Conservation (phyloP, 2,329 filamentous ascomycete genomes). For the Diaporthe sp. region DNA sequence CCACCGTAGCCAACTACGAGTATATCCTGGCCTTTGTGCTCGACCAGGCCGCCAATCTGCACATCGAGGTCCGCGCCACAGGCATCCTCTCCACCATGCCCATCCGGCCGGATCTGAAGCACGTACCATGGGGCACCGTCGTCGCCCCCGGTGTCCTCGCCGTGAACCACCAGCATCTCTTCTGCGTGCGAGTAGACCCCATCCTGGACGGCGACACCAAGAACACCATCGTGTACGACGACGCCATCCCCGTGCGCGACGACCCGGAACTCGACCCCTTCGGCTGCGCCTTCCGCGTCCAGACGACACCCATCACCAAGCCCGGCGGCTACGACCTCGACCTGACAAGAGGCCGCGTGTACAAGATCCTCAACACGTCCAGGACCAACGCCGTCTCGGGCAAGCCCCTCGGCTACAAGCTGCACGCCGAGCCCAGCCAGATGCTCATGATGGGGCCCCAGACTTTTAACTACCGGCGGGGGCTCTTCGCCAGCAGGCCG, state of each 20-base stretch:
- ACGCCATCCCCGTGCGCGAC: constrained; percentile 3
- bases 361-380: constrained; percentile 7
- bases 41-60: background rate
- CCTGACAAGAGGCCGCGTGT: background rate
- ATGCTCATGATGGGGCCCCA: background rate
- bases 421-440: background rate
- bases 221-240: background rate
- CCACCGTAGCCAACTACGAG: background rate
- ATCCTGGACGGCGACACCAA: background rate
- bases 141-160: background rate
- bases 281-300: background rate
- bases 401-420: background rate
- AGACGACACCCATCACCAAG: background rate
- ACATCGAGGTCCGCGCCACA: background rate
- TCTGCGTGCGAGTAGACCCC: background rate
- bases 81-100: background rate
- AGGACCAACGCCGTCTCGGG: background rate
- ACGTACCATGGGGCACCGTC: background rate
- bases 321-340: constrained; percentile 7
- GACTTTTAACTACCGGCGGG: background rate
- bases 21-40: background rate
- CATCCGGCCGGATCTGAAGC: background rate
- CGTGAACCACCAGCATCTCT: background rate
- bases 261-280: background rate
- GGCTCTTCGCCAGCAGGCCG: background rate